These are phyloP conservation scores for Syncephalastrum racemosum DNA, from an alignment of 371 early-diverging fungal species.

Conservation along the genomic window DNA sequence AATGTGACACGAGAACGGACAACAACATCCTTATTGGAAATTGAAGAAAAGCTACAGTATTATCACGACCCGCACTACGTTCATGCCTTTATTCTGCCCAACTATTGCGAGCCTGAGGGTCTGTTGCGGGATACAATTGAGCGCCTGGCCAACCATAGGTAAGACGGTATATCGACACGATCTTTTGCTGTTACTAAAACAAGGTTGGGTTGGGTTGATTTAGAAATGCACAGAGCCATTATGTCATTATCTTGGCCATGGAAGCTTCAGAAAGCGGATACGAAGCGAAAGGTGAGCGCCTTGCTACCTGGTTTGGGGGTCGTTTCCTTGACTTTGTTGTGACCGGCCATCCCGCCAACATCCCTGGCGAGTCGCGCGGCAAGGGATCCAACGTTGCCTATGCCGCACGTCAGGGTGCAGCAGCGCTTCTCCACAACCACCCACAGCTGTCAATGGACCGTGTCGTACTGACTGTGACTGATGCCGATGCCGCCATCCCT, in stretches of 20 bases:
- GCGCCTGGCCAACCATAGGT: slow-evolving; percentile 42
- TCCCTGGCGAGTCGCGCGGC: slow-evolving; percentile 75
- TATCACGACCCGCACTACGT: slow-evolving; percentile 27
- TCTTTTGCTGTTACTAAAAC: neutral
- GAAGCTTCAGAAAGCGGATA: slow-evolving; percentile 65
- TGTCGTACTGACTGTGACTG: slow-evolving; percentile 61
- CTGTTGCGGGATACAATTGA: slow-evolving; percentile 45
- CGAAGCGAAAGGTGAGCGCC: slow-evolving; percentile 57
- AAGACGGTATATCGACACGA: slow-evolving; percentile 6
- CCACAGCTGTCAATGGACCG: slow-evolving; percentile 26
- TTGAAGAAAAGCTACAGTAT: slow-evolving; percentile 27
- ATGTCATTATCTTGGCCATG: slow-evolving; percentile 75
- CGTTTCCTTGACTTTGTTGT: slow-evolving; percentile 50
- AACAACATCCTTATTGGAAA: slow-evolving; percentile 20
- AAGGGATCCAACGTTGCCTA: slow-evolving; percentile 77
- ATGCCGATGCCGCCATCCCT: slow-evolving; percentile 48
- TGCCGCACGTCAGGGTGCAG: slow-evolving; percentile 54
- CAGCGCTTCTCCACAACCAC: slow-evolving; percentile 29
- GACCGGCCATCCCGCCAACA: slow-evolving; percentile 68
- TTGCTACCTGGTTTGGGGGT: slow-evolving; percentile 52
- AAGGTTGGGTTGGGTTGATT: slow-evolving; percentile 3
- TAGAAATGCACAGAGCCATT: slow-evolving; percentile 43
- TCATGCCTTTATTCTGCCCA: slow-evolving; percentile 65
- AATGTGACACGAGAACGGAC: slow-evolving; percentile 25
- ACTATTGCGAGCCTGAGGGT: slow-evolving; percentile 59